Conservation (phyloP, 1,284 basidiomycete genomes). For the Cerrena zonata region DNA sequence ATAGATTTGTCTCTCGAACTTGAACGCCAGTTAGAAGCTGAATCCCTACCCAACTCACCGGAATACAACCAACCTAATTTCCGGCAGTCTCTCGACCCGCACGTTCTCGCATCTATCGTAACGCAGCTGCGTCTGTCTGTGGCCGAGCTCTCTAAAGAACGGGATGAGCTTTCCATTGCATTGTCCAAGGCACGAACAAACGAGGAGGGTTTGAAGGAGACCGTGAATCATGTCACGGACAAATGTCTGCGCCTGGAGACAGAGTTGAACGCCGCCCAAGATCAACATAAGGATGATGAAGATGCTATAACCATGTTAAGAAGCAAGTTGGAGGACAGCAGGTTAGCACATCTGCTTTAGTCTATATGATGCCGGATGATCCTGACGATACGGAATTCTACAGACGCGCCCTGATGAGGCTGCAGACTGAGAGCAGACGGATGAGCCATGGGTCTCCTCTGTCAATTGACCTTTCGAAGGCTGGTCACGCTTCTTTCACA, state of each 20-base stretch:
- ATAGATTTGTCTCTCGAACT: slow-evolving; percentile 74
- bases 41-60: slow-evolving; percentile 43
- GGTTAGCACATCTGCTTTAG: slow-evolving; percentile 45
- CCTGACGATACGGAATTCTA: neutral
- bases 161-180: slow-evolving; percentile 53
- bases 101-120: slow-evolving; percentile 68
- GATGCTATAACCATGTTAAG: slow-evolving; percentile 76
- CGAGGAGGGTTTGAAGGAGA: slow-evolving; percentile 56
- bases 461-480: slow-evolving; percentile 53
- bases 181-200: slow-evolving; percentile 45
- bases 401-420: slow-evolving; percentile 82
- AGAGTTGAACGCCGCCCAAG: slow-evolving; percentile 53
- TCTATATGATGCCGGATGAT: too few species aligned
- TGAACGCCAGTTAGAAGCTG: slow-evolving; percentile 66
- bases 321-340: slow-evolving; percentile 85
- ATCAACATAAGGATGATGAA: slow-evolving; percentile 70
- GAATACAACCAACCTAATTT: slow-evolving; percentile 17
- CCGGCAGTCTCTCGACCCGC: slow-evolving; percentile 62
- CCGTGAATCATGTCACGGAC: slow-evolving; percentile 57
- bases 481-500: slow-evolving; percentile 28
- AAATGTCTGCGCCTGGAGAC: slow-evolving; percentile 57
- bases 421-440: slow-evolving; percentile 77
- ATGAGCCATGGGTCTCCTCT: slow-evolving; percentile 47
- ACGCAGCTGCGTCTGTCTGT: slow-evolving; percentile 60
- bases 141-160: slow-evolving; percentile 56